A percentile compares a stretch with the other conserved stretches of the same genome.
Conservation (phyloP, 495 filamentous ascomycete genomes). For the Podospora didyma region DNA sequence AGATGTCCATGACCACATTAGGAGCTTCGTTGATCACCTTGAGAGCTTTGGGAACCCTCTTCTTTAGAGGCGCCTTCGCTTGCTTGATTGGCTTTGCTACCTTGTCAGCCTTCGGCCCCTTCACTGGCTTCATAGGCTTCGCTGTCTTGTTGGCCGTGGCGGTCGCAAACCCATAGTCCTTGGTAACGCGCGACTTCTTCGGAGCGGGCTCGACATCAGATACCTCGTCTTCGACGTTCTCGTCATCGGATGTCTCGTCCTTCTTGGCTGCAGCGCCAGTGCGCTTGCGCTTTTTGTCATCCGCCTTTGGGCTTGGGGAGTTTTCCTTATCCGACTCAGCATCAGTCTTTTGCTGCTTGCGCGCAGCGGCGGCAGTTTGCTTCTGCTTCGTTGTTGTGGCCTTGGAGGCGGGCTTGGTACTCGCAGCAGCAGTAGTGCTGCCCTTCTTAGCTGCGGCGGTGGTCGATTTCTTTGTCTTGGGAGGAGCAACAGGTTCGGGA, state of each 20-base stretch:
- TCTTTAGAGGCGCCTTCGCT: no score
- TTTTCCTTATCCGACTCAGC: constrained; percentile 15
- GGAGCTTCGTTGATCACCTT: constrained; percentile 40
- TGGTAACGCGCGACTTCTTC: constrained; percentile 15
- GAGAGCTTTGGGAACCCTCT: neutral
- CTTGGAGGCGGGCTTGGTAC: neutral
- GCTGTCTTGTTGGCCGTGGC: constrained; percentile 18
- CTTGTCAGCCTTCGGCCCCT: neutral
- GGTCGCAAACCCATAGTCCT: no score
- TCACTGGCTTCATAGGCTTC: constrained; percentile 2
- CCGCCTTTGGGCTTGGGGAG: neutral
- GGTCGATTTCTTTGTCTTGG: constrained; percentile 16
- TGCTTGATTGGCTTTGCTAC: neutral
- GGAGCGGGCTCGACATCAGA: neutral
- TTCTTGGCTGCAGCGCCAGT: neutral
- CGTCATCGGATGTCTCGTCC: neutral
- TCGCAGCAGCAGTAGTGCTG: neutral
- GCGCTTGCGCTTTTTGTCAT: constrained; percentile 10
- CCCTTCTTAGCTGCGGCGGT: constrained; percentile 8
- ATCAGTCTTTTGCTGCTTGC: constrained; percentile 22
- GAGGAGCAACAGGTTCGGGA: constrained; percentile 18
- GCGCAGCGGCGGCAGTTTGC: constrained; percentile 37
- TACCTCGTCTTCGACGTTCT: neutral
- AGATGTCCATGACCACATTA: constrained; percentile 42
- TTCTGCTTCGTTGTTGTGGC: neutral